These are phyloP conservation scores for Xerocomellus amylosporus DNA, from an alignment of 768 basidiomycete genomes.

Conservation along the genomic window DNA sequence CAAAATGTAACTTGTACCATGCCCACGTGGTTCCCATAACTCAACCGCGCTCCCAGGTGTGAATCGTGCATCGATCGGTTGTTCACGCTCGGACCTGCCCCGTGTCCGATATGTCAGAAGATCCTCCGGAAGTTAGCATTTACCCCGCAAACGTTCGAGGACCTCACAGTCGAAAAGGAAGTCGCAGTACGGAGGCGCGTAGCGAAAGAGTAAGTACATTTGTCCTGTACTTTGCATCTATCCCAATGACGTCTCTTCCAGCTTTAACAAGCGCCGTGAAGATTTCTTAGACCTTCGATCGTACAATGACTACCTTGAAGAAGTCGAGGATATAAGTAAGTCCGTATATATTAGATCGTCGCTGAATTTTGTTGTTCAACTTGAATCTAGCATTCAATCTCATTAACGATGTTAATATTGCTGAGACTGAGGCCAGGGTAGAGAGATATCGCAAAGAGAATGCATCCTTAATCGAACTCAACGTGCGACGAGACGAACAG, in stretches of 20 bases:
- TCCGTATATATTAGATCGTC: background rate
- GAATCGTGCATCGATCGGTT: conserved; percentile 97
- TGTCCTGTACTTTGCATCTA: background rate
- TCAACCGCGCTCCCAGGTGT: conserved; percentile 64
- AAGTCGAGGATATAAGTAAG: conserved; percentile 89
- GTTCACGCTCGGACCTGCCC: conserved; percentile 93
- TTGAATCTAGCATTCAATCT: conserved; percentile 79
- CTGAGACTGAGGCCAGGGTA: conserved; percentile 81
- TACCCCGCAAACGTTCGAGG: conserved; percentile 92
- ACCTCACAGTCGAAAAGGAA: conserved; percentile 90
- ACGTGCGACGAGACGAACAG: conserved; percentile 77
- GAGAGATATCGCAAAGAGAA: conserved; percentile 77
- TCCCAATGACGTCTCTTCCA: conserved; percentile 30
- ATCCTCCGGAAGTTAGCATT: conserved; percentile 92
- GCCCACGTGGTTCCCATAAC: background rate
- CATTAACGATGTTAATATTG: conserved; percentile 81
- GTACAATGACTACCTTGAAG: conserved; percentile 95
- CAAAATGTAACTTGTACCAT: conserved; percentile 70
- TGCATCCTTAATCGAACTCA: conserved; percentile 77
- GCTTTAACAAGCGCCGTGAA: conserved; percentile 91
- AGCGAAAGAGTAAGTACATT: conserved; percentile 70
- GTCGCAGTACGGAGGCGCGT: conserved; percentile 84
- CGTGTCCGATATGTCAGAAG: conserved; percentile 90
- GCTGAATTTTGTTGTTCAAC: background rate
- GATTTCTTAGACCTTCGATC: conserved; percentile 78